Evolutionary conservation across 208 protist genomes (phyloP).

Genomic region (Acanthamoeba royreba): DNA sequence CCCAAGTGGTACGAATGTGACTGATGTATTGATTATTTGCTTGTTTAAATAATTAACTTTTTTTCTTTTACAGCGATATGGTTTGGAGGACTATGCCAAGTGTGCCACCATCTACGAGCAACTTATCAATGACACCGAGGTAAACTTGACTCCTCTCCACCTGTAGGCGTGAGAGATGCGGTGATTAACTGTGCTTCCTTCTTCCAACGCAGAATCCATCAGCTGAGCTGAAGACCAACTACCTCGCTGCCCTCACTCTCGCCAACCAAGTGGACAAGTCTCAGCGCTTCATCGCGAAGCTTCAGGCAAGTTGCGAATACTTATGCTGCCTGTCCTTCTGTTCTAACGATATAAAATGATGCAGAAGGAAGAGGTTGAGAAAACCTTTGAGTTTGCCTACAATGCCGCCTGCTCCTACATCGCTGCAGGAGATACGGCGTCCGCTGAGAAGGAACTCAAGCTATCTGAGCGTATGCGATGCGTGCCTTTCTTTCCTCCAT

Average conservation of each 20-base stretch:
- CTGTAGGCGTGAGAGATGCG: not conserved
- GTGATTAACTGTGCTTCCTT: not conserved
- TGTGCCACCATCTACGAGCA: conserved; percentile 17
- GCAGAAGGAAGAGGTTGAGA: not conserved
- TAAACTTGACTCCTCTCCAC: not conserved
- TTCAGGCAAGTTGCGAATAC: not conserved
- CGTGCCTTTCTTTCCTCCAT: not conserved
- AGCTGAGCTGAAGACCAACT: conserved; percentile 44
- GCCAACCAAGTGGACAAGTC: not conserved
- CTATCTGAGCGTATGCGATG: not conserved
- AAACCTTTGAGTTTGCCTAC: conserved; percentile 57
- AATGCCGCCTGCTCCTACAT: conserved; percentile 46
- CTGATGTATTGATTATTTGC: not conserved
- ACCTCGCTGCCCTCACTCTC: not conserved
- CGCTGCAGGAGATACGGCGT: not conserved
- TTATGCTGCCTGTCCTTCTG: not conserved
- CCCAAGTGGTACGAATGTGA: conserved; percentile 10
- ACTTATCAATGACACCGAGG: not conserved
- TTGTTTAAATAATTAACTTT: not conserved
- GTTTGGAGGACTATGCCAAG: conserved; percentile 15
- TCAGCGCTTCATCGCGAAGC: not conserved
- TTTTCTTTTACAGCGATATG: not conserved
- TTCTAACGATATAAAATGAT: not conserved
- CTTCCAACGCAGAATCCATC: not conserved
- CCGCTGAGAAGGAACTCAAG: conserved; percentile 34